Percentiles rank a stretch among this genome's conserved stretches.
Evolutionary conservation across 768 basidiomycete genomes (phyloP).

Genomic region (Wakefieldia striispora): DNA sequence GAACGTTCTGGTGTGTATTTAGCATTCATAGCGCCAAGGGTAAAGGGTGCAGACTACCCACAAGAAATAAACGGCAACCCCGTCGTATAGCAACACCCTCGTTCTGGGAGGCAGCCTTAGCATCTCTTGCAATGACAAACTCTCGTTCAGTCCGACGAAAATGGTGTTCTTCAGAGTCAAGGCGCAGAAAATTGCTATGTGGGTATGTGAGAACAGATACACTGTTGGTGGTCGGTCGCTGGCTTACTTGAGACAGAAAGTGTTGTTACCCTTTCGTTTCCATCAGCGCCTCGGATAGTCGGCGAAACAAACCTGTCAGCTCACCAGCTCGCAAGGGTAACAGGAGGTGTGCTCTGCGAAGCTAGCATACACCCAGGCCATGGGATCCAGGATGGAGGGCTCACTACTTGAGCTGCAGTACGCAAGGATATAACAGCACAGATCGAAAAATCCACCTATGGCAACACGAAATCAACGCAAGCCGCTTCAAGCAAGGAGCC

Average conservation of each 20-base stretch:
- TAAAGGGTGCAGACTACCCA: slow-evolving; percentile 2
- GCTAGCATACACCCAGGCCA: slow-evolving; percentile 15
- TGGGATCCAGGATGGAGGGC: slow-evolving; percentile 16
- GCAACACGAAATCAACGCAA: not conserved
- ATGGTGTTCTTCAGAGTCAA: slow-evolving; percentile 14
- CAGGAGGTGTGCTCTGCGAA: slow-evolving; percentile 8
- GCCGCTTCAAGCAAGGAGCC: not conserved
- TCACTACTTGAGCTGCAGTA: slow-evolving; percentile 7
- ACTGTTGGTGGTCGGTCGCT: not conserved
- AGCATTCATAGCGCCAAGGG: not conserved
- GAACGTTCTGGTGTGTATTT: slow-evolving; percentile 12
- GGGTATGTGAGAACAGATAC: not conserved
- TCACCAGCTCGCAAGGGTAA: slow-evolving; percentile 23
- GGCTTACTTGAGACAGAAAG: slow-evolving; percentile 20
- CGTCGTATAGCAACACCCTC: slow-evolving; percentile 10
- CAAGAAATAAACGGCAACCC: slow-evolving; percentile 17
- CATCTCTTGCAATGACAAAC: not conserved
- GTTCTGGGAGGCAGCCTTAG: not conserved
- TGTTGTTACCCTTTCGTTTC: slow-evolving; percentile 12
- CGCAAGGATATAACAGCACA: slow-evolving; percentile 15
- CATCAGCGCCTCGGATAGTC: not conserved
- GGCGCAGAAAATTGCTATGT: slow-evolving; percentile 14
- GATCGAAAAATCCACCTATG: slow-evolving; percentile 17
- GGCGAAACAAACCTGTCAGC: not conserved
- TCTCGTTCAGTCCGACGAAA: not conserved